Conservation (phyloP, 2,329 filamentous ascomycete species). For the Fusarium stilboides region DNA sequence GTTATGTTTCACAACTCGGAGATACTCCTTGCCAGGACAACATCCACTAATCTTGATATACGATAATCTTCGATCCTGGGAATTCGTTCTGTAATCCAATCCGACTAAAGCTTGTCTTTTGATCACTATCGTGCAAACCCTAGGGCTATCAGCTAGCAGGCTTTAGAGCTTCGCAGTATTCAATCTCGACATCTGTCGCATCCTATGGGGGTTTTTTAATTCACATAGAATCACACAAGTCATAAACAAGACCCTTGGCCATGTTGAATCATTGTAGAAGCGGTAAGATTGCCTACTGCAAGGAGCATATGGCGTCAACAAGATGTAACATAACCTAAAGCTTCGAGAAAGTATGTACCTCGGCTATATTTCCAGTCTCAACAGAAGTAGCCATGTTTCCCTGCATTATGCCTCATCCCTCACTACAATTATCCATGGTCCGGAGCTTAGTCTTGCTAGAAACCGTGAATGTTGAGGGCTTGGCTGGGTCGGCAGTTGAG, state of each 20-base stretch:
- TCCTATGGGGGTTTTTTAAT: not conserved
- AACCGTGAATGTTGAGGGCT: no score
- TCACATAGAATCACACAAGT: no score
- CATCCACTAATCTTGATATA: not conserved
- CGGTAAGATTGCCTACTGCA: no score
- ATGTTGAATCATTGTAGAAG: no score
- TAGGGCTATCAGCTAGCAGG: not conserved
- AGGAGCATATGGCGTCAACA: no score
- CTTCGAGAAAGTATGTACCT: no score
- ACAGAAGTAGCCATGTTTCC: not conserved
- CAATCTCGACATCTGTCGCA: not conserved
- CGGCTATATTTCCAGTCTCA: not conserved
- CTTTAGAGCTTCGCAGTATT: not conserved
- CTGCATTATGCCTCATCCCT: not conserved
- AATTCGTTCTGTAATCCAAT: not conserved
- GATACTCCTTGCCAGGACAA: not conserved
- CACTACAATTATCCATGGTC: no score
- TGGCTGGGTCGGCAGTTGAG: not conserved
- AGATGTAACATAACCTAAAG: no score
- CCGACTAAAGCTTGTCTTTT: not conserved
- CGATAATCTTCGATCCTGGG: conserved; percentile 7
- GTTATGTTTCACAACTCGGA: not conserved
- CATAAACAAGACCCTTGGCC: no score
- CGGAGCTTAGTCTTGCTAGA: not conserved
- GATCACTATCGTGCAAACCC: not conserved